Evolutionary conservation across 2,329 filamentous ascomycete genomes (phyloP), one percentile per base, ranked within the genome.

Genomic region (Aspergillus hortae): DNA sequence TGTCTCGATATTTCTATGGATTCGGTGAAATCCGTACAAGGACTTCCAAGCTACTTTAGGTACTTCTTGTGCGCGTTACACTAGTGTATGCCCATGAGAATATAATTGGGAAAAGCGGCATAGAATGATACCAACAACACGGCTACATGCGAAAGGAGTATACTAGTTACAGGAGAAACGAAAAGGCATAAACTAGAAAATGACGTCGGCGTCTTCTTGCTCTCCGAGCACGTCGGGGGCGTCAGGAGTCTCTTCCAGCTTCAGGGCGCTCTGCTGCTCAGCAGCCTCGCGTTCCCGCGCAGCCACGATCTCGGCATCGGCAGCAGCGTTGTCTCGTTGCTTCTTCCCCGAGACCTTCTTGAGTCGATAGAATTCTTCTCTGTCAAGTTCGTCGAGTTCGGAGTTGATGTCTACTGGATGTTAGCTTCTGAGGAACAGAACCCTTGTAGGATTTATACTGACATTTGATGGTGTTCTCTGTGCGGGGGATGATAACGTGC

Each of bases 391-490:
- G 68, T 99, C 94, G 14, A 99, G 83, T 71, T 99, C 94, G 1
- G 92, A 96, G 76, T 97, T 97, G 80, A 97, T 97, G 68, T 97
- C 85, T 88, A 53, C 4, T 17, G 14, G 12, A 17, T 12, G 32
- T 59, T 40, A 47, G 43, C 32, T 10, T 21, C n/a, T 46, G 35
- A 30, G 5, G 35, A 11, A 14, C 6, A 6, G 46, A 11, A 14
- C 6, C 10, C 12, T 27, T 5, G 48, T n/a, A 7, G 27, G 7
- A 15, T 23, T 40, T 40, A 41, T 33, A 64, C 81, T 61, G 76
- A 86, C 86, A 99, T 76, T 96, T 96, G 78, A 99, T 99, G n/a
- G 94, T 99, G 67, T 97, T 99, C 72, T 99, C 94, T 12, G 94
- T 99, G 60, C 94, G 83, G 11, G 94, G 94, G 65, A 99, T 99